phyloP scores from a whole-genome alignment of 78 protist species.

The Emiliania huxleyi region DNA sequence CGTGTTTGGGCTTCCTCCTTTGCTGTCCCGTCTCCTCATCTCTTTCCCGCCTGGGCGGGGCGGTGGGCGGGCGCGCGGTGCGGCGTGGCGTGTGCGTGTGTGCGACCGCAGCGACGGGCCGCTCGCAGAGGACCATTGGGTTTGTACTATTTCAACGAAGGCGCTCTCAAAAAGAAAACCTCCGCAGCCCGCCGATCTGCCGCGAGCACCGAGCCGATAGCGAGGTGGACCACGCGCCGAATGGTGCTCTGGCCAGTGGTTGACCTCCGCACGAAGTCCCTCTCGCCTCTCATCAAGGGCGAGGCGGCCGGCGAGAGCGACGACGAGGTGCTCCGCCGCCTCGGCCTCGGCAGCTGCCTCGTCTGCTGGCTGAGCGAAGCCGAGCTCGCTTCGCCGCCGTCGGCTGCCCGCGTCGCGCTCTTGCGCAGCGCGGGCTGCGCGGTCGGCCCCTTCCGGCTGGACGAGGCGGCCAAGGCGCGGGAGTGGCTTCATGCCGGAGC shows the following conservation, averaged over 20 bases:
- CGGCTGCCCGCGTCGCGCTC: background rate
- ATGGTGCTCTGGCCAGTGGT: background rate
- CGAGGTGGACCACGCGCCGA: too few relatives aligned
- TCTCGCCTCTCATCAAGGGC: background rate
- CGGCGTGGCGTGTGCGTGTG: too few relatives aligned
- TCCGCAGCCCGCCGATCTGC: too few relatives aligned
- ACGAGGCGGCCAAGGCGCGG: background rate
- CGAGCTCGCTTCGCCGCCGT: background rate
- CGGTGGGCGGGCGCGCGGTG: too few relatives aligned
- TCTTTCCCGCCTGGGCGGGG: too few relatives aligned
- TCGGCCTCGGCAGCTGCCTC: background rate
- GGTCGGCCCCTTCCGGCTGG: background rate
- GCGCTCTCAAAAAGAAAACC: too few relatives aligned
- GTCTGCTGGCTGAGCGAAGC: background rate
- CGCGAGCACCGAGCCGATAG: too few relatives aligned
- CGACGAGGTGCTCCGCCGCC: background rate
- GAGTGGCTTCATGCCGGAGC: background rate
- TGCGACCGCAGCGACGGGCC: too few relatives aligned
- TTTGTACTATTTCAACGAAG: too few relatives aligned
- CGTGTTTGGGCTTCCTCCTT: too few relatives aligned
- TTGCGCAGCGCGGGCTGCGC: background rate
- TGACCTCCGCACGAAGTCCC: background rate
- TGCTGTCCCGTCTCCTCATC: too few relatives aligned
- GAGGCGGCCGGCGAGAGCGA: background rate
- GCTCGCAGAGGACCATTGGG: too few relatives aligned